Percentiles rank a stretch among this genome's conserved stretches.
Conservation (phyloP, 441 rosid genomes). For the Gossypium gossypioides region DNA sequence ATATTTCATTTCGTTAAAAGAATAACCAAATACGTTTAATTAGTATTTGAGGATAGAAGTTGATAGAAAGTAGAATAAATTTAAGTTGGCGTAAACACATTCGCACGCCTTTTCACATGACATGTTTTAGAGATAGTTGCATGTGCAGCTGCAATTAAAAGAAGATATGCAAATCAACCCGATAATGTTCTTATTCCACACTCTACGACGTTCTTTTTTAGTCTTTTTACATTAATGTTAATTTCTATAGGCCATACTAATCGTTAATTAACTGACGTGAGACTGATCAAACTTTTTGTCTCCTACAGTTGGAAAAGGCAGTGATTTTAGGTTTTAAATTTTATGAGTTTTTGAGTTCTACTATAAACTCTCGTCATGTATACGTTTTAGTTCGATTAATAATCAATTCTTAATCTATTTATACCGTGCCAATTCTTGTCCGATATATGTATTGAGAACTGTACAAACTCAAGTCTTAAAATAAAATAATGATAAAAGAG, state of each 20-base stretch:
- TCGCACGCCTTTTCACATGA: neutral
- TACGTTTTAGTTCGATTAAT: too few species aligned
- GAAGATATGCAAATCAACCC: neutral
- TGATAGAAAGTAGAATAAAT: neutral
- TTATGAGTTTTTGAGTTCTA: too few species aligned
- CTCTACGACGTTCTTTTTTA: neutral
- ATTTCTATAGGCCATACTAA: neutral
- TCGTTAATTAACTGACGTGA: too few species aligned
- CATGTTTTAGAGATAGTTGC: neutral
- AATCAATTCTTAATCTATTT: too few species aligned
- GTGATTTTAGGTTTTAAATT: too few species aligned
- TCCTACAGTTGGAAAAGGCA: too few species aligned
- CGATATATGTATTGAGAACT: too few species aligned
- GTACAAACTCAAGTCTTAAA: neutral
- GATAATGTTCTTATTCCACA: neutral
- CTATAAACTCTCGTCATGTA: fast-evolving
- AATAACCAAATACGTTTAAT: neutral
- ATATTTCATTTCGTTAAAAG: neutral
- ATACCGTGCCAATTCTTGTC: too few species aligned
- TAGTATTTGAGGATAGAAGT: neutral
- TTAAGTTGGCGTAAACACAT: neutral
- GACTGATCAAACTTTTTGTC: too few species aligned
- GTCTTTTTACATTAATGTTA: neutral
- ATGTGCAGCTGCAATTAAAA: constrained; percentile 2
- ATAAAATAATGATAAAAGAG: neutral